Evolutionary conservation across 768 basidiomycete genomes (phyloP).

Genomic region (Lactifluus hygrophoroides): DNA sequence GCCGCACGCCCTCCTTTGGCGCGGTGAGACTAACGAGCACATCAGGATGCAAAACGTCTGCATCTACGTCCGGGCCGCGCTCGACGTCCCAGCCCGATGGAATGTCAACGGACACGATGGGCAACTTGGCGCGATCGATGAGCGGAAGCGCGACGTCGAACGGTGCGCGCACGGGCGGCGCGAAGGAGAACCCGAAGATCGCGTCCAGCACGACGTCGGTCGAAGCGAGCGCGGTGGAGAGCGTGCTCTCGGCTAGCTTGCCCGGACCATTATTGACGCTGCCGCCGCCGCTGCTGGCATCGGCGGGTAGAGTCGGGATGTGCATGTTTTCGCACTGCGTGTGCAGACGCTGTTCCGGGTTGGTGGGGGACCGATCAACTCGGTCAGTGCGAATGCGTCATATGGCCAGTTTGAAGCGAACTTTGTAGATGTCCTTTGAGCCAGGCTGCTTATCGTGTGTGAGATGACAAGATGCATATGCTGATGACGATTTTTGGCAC

Average conservation of each 20-base stretch:
- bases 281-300: too few relatives aligned
- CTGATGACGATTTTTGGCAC: too few relatives aligned
- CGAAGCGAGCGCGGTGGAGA: conserved; percentile 42
- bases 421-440: conserved; percentile 88
- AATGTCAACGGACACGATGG: conserved; percentile 92
- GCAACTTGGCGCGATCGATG: conserved; percentile 53
- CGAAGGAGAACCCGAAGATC: conserved; percentile 97
- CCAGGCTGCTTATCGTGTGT: conserved; percentile 53
- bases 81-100: conserved; percentile 97
- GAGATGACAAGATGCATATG: too few relatives aligned
- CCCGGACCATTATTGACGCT: too few relatives aligned
- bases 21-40: conserved; percentile 88
- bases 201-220: conserved; percentile 89
- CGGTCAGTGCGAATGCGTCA: too few relatives aligned
- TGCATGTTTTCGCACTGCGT: conserved; percentile 84
- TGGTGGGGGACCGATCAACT: too few relatives aligned
- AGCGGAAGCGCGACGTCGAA: conserved; percentile 72
- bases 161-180: conserved; percentile 80
- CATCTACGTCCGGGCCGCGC: conserved; percentile 50
- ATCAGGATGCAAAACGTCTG: conserved; percentile 58
- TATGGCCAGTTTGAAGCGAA: conserved; percentile 20
- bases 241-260: conserved; percentile 27
- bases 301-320: conserved; percentile 56
- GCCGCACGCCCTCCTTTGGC: conserved; percentile 79
- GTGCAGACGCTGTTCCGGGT: conserved; percentile 58